Evolutionary conservation across 2,329 filamentous ascomycete species (phyloP).

Genomic region (Sphaerulina populicola): DNA sequence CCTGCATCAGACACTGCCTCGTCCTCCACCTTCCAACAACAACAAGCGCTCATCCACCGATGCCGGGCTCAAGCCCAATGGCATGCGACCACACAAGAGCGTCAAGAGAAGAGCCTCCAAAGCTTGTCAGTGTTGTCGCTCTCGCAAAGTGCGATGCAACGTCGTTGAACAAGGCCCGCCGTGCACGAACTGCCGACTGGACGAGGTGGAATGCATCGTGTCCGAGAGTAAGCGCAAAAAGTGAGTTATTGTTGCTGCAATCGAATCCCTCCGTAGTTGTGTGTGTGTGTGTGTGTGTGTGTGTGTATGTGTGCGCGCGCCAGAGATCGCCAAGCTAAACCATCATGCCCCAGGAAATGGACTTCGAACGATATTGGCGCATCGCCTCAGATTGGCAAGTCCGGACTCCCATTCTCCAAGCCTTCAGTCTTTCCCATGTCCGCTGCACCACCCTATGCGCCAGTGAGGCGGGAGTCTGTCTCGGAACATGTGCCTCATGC

Average conservation of each 20-base stretch:
- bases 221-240: conserved; percentile 74
- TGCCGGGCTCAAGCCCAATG: conserved; percentile 46
- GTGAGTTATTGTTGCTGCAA: conserved; percentile 47
- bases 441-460: conserved; percentile 29
- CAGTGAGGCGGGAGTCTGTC: conserved; percentile 19
- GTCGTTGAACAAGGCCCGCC: conserved; percentile 78
- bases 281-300: too few species aligned
- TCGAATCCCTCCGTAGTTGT: too few species aligned
- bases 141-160: conserved; percentile 87
- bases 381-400: conserved; percentile 17
- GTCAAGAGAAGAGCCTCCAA: conserved; percentile 83
- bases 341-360: conserved; percentile 30
- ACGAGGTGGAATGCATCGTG: conserved; percentile 64
- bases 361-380: conserved; percentile 24
- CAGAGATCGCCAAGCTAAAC: not conserved
- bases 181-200: conserved; percentile 78
- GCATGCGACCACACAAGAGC: conserved; percentile 44
- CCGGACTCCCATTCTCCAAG: conserved; percentile 17
- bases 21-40: conserved; percentile 5
- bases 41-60: conserved; percentile 50
- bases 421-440: conserved; percentile 27
- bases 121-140: conserved; percentile 79
- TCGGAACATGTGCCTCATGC: conserved; percentile 53
- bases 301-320: not conserved
- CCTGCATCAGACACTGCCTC: conserved; percentile 14